Percentiles rank a stretch among this genome's conserved stretches.
Conservation (phyloP, 164 flowering plant species). For the Chimonanthus praecox region DNA sequence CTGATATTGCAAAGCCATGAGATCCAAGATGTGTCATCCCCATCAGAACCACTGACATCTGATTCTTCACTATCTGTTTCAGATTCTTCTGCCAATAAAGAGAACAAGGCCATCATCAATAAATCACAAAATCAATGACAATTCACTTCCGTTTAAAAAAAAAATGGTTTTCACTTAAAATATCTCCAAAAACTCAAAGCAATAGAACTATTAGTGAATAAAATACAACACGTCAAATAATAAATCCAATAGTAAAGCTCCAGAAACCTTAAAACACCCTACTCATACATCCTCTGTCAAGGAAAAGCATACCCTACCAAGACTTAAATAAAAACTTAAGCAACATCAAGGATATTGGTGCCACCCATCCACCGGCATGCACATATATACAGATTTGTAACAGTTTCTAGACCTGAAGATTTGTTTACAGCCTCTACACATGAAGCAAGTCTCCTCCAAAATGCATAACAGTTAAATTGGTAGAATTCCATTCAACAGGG, state of each 20-base stretch:
- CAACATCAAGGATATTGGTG: neutral
- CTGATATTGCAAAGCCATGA: conserved; percentile 87
- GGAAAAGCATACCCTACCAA: neutral
- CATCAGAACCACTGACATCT: conserved; percentile 85
- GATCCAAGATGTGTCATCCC: conserved; percentile 82
- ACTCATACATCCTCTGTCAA: neutral
- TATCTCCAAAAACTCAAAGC: neutral
- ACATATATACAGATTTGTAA: too few species aligned
- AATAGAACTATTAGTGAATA: neutral
- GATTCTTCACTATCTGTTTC: conserved; percentile 83
- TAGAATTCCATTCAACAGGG: neutral
- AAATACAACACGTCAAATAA: neutral
- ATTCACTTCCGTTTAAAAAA: neutral
- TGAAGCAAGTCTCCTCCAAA: too few species aligned
- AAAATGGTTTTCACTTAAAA: too few species aligned
- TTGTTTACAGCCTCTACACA: too few species aligned
- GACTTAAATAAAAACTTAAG: neutral
- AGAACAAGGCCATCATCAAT: conserved; percentile 10
- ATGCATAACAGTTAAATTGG: too few species aligned
- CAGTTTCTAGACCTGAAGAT: too few species aligned
- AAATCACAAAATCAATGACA: neutral
- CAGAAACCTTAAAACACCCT: neutral
- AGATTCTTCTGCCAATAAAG: conserved; percentile 49
- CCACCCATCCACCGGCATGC: too few species aligned
- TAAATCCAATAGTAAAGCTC: neutral